These are phyloP conservation scores for Neurospora sp. DNA, from an alignment of 495 filamentous ascomycete genomes.

Conservation along the genomic window DNA sequence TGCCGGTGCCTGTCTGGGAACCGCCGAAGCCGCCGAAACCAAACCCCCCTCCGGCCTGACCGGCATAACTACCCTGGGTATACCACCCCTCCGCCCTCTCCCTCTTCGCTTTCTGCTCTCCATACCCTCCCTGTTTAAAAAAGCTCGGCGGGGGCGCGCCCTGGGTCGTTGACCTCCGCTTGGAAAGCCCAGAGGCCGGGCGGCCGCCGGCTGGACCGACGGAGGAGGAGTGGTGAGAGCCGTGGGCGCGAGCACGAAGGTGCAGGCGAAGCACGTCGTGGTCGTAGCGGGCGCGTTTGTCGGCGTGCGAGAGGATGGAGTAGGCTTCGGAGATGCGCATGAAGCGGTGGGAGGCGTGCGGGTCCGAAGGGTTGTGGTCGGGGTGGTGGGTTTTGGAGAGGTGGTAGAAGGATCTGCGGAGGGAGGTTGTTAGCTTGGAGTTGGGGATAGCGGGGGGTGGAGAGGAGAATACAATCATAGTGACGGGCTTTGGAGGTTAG, in stretches of 20 bases:
- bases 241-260: slow-evolving; percentile 20
- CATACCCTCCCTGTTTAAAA: slow-evolving; percentile 69
- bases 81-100: slow-evolving; percentile 15
- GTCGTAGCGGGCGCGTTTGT: slow-evolving; percentile 73
- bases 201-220: slow-evolving; percentile 51
- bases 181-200: slow-evolving; percentile 71
- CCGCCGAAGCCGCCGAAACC: background rate
- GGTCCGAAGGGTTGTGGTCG: slow-evolving; percentile 74
- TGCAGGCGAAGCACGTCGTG: slow-evolving; percentile 43
- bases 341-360: slow-evolving; percentile 65
- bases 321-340: slow-evolving; percentile 82
- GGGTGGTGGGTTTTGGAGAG: slow-evolving; percentile 93
- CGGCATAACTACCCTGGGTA: background rate
- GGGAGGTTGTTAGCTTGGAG: background rate
- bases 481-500: too few relatives aligned
- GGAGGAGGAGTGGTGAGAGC: slow-evolving; percentile 38
- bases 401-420: slow-evolving; percentile 68
- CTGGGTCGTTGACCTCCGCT: slow-evolving; percentile 61
- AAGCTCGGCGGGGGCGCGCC: slow-evolving; percentile 84
- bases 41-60: background rate
- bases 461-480: too few relatives aligned
- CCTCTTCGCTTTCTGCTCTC: slow-evolving; percentile 41
- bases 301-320: slow-evolving; percentile 56
- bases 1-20: too few relatives aligned
- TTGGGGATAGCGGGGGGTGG: background rate